These are phyloP conservation scores for Raffaelea albimanens DNA, from an alignment of 2,329 filamentous ascomycete species.

Conservation along the genomic window DNA sequence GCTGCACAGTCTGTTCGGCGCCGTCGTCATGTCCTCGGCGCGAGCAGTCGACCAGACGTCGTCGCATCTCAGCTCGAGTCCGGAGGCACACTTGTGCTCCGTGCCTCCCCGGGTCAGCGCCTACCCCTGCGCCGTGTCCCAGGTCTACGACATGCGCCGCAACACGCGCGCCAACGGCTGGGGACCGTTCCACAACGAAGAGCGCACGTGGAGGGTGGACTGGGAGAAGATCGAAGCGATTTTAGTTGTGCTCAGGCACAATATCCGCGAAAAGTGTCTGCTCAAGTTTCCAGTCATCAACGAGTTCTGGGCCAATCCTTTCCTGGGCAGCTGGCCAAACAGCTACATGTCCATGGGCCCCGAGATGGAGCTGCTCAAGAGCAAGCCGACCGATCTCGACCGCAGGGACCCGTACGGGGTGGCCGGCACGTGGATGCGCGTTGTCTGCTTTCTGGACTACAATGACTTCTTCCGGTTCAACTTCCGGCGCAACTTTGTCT, in stretches of 20 bases:
- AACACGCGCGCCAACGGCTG: conserved; percentile 54
- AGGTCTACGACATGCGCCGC: conserved; percentile 65
- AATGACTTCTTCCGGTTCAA: conserved; percentile 66
- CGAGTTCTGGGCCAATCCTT: conserved; percentile 45
- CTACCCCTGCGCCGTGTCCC: conserved; percentile 55
- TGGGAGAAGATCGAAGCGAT: conserved; percentile 72
- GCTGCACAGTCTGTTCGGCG: conserved; percentile 59
- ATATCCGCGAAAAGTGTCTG: conserved; percentile 41
- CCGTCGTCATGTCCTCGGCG: conserved; percentile 46
- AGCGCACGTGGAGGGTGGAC: conserved; percentile 54
- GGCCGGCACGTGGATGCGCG: conserved; percentile 61
- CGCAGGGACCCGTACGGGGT: conserved; percentile 58
- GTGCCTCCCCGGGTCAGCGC: conserved; percentile 18
- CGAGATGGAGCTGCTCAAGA: conserved; percentile 21
- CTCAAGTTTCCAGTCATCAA: conserved; percentile 34
- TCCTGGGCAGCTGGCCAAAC: conserved; percentile 42
- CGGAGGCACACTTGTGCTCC: too few species aligned
- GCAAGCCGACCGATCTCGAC: conserved; percentile 28
- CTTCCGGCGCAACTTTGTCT: conserved; percentile 37
- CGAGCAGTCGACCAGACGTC: too few species aligned
- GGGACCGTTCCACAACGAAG: conserved; percentile 58
- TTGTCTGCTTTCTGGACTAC: conserved; percentile 52
- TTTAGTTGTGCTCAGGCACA: conserved; percentile 58
- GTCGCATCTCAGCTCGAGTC: too few species aligned
- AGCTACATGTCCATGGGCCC: conserved; percentile 34